Conservation (phyloP, 345 rosid species). For the Bruguiera parviflora region DNA sequence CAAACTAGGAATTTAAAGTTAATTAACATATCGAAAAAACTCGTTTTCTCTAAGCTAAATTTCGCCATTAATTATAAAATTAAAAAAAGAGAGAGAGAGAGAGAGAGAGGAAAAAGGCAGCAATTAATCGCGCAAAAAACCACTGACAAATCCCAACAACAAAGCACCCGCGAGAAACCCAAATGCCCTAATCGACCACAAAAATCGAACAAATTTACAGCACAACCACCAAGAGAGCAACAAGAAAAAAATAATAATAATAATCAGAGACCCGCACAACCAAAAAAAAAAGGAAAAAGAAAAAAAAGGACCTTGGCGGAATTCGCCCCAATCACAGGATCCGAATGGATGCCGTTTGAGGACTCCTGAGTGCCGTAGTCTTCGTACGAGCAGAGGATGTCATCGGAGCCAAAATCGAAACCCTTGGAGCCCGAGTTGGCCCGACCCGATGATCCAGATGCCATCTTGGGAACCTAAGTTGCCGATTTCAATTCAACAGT, state of each 20-base stretch:
- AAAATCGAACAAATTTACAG: too few relatives aligned
- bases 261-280: neutral
- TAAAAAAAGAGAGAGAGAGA: too few relatives aligned
- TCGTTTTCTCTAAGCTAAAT: too few relatives aligned
- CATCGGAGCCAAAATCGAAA: conserved; percentile 92
- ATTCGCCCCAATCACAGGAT: conserved; percentile 44
- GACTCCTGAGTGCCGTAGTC: conserved; percentile 75
- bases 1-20: too few relatives aligned
- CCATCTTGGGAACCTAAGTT: conserved; percentile 48
- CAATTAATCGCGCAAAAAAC: too few relatives aligned
- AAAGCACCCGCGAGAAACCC: too few relatives aligned
- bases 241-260: neutral
- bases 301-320: conserved; percentile 37
- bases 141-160: too few relatives aligned
- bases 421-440: conserved; percentile 66
- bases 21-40: too few relatives aligned
- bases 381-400: conserved; percentile 95
- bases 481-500: neutral
- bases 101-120: too few relatives aligned
- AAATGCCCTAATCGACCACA: too few relatives aligned
- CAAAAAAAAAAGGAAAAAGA: neutral
- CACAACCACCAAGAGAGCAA: neutral
- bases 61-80: too few relatives aligned
- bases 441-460: conserved; percentile 82
- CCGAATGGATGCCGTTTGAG: conserved; percentile 61